A percentile compares a stretch with the other conserved stretches of the same genome.
Conservation (phyloP, 345 rosid species). For the Zanthoxylum bungeanum region DNA sequence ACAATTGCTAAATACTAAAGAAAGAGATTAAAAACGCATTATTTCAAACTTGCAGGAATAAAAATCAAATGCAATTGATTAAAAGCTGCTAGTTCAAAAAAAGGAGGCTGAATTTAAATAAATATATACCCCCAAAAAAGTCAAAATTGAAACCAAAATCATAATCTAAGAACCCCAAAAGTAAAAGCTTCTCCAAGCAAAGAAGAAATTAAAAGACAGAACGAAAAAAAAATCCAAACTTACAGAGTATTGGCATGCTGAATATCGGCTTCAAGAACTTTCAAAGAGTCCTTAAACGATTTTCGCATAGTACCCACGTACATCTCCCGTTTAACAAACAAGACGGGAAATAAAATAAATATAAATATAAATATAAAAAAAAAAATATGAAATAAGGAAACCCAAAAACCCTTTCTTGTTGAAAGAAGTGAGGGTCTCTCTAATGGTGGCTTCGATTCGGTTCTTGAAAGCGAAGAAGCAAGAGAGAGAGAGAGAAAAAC, state of each 20-base stretch:
- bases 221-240: conserved; percentile 11
- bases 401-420: conserved; percentile 17
- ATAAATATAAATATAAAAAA: not conserved
- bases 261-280: conserved; percentile 68
- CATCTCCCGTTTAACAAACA: conserved; percentile 26
- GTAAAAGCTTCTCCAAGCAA: not conserved
- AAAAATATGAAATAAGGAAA: not conserved
- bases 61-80: not conserved
- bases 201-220: not conserved
- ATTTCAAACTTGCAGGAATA: not conserved
- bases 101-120: not conserved
- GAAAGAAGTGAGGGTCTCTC: not conserved
- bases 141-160: not conserved
- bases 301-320: conserved; percentile 49
- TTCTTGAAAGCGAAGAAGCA: conserved; percentile 24
- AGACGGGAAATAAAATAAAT: not conserved
- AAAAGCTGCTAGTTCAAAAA: not conserved
- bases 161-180: not conserved
- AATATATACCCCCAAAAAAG: not conserved
- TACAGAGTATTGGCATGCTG: conserved; percentile 72
- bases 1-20: not conserved
- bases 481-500: too few species aligned
- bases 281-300: conserved; percentile 48
- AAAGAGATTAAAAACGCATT: not conserved
- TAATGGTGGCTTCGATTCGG: conserved; percentile 18